Percentiles rank a stretch among this genome's conserved stretches.
These are phyloP conservation scores for Naganishia cerealis DNA, from an alignment of 1,284 basidiomycete species.

Conservation along the genomic window DNA sequence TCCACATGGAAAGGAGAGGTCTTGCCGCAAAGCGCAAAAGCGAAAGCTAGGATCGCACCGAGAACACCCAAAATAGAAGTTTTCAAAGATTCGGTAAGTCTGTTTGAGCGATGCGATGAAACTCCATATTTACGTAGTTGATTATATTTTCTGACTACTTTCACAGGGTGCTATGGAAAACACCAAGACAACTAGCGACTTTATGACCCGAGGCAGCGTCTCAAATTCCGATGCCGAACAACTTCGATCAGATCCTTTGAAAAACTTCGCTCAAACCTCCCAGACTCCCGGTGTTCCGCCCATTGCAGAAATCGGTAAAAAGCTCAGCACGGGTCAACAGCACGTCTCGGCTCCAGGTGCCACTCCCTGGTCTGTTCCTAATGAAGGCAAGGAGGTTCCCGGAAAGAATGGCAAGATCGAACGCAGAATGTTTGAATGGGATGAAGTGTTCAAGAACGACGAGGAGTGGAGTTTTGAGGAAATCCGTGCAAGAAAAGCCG, in stretches of 20 bases:
- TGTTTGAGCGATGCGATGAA: background rate
- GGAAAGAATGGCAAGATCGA: slow-evolving; percentile 50
- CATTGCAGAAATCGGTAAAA: too few relatives aligned
- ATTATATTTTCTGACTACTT: background rate
- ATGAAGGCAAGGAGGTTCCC: slow-evolving; percentile 46
- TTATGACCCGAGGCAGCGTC: slow-evolving; percentile 47
- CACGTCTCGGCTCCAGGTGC: slow-evolving; percentile 34
- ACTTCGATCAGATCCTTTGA: slow-evolving; percentile 62
- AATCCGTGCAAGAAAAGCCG: slow-evolving; percentile 50
- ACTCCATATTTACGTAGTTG: background rate
- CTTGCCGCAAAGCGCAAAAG: slow-evolving; percentile 48
- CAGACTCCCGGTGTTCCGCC: slow-evolving; percentile 37
- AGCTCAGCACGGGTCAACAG: slow-evolving; percentile 16
- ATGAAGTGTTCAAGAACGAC: slow-evolving; percentile 49
- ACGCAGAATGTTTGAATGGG: slow-evolving; percentile 53
- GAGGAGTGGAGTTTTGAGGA: slow-evolving; percentile 56
- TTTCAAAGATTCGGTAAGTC: slow-evolving; percentile 56
- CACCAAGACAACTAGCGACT: slow-evolving; percentile 47
- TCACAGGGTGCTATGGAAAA: slow-evolving; percentile 11
- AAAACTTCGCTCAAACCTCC: slow-evolving; percentile 53
- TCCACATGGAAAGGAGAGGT: slow-evolving; percentile 58
- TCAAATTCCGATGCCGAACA: slow-evolving; percentile 54
- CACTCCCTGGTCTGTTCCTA: slow-evolving; percentile 45
- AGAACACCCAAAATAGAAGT: slow-evolving; percentile 58
- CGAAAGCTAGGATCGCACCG: slow-evolving; percentile 43